Evolutionary conservation across 495 filamentous ascomycete species (phyloP), one percentile per base, ranked within the genome.

Genomic region (Mytilinidion resinicola): DNA sequence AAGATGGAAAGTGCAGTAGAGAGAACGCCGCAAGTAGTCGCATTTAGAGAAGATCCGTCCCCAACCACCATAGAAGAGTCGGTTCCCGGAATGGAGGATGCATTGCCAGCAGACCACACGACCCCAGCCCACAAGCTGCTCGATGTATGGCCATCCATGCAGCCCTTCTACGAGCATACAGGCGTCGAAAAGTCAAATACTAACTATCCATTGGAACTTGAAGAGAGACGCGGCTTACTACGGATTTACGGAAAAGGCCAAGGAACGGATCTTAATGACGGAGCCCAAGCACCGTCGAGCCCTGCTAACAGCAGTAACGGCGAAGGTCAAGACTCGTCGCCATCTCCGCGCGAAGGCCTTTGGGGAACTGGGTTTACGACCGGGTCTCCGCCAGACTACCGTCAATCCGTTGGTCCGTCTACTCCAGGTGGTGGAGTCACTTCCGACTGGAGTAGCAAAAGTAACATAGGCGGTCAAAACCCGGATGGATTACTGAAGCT

Each of bases 81-180:
- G 25, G 25, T 6, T 30, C 25, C 25, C 25, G 25, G 76, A 39
- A 81, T 79, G 46, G 77, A 80, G 30, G 76, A 84, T n/a, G 81
- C 82, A 3, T 87, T 95, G 48, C 86, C 86, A 0, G 76, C 81
- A 6, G 86, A 90, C 38, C 90, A 96, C 66, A 89, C 87, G 2
- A 95, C 89, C 0, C 82, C 87, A 25, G 89, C 90, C 0, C 87
- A 90, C 39, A 81, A 87, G 53, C 72, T 95, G 12, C 75, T 67
- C 17, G 44, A 53, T 10, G 36, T 53, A 36, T 67, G 64, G 64
- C 52, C 52, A 10, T 46, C 52, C 8, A 60, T 67, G 60, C 7
- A 19, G n/a, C 14, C 10, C 0, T 60, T 63, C 43, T 55, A 33
- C 37, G 21, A 33, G 15, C 52, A 51, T 15, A 53, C 56, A 9